Conservation (phyloP, 2,329 filamentous ascomycete genomes). For the Diaporthe caulivora region DNA sequence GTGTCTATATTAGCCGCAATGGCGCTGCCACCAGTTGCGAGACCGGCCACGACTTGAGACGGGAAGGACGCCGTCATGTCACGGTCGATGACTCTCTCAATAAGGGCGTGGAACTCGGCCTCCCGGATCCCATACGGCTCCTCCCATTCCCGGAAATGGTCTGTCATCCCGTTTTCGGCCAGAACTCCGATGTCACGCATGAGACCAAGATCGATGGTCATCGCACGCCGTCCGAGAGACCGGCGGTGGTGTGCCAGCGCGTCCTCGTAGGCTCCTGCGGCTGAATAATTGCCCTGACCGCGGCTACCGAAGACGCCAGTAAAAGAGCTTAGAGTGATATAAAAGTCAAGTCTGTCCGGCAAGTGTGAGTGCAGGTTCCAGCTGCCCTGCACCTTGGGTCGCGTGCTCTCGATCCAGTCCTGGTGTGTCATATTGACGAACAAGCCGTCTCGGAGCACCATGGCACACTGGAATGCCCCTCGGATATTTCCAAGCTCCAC, state of each 20-base stretch:
- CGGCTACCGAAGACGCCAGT: constrained; percentile 33
- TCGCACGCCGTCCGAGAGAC: constrained; percentile 41
- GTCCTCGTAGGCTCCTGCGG: constrained; percentile 52
- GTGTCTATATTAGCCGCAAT: background rate
- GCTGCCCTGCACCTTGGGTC: constrained; percentile 37
- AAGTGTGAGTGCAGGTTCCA: constrained; percentile 36
- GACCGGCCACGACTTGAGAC: constrained; percentile 33
- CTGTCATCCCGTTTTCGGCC: constrained; percentile 30
- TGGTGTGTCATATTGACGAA: constrained; percentile 34
- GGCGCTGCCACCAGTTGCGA: constrained; percentile 20
- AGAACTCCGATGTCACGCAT: constrained; percentile 45
- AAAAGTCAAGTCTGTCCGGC: constrained; percentile 28
- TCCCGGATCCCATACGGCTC: constrained; percentile 41
- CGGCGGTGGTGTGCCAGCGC: constrained; percentile 43
- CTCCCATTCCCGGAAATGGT: constrained; percentile 38
- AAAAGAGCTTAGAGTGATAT: constrained; percentile 34
- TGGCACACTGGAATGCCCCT: constrained; percentile 57
- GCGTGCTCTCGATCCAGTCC: constrained; percentile 26
- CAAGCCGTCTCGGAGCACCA: constrained; percentile 50
- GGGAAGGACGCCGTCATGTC: constrained; percentile 25
- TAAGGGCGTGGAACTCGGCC: constrained; percentile 41
- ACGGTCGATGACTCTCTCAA: constrained; percentile 39
- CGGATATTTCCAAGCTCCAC: constrained; percentile 47
- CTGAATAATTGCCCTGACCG: constrained; percentile 41
- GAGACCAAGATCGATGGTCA: constrained; percentile 44